phyloP scores from a whole-genome alignment of 2,329 filamentous ascomycete species.

The Stenocarpella maydis region DNA sequence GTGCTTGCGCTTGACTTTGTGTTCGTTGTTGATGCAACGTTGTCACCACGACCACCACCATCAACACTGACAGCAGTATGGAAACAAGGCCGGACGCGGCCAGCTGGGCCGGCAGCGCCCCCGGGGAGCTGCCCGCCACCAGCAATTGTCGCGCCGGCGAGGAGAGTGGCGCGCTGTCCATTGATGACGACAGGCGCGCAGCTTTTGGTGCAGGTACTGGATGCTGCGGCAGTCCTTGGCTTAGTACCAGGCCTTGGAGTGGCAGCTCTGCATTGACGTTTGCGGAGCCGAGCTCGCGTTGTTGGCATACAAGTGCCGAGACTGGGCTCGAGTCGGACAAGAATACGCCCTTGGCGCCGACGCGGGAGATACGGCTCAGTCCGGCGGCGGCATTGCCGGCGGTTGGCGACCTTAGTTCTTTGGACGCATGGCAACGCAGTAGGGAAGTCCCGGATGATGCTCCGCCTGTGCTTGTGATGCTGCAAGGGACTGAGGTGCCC shows the following conservation, averaged over 20 bases:
- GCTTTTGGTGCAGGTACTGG: constrained; percentile 16
- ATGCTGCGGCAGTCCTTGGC: constrained; percentile 27
- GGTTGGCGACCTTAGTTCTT: constrained; percentile 5
- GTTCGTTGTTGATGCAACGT: constrained; percentile 28
- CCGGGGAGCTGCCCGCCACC: background rate
- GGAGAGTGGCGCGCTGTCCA: background rate
- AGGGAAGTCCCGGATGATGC: background rate
- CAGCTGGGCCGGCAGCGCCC: constrained; percentile 25
- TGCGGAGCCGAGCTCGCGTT: constrained; percentile 3
- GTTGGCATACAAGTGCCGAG: background rate
- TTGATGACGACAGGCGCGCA: constrained; percentile 7
- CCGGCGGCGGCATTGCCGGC: background rate
- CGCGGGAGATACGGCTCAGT: background rate
- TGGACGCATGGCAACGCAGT: background rate
- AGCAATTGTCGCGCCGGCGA: constrained; percentile 33
- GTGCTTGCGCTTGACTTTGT: constrained; percentile 13
- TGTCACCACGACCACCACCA: constrained; percentile 32
- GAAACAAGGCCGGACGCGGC: constrained; percentile 34
- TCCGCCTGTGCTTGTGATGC: constrained; percentile 1
- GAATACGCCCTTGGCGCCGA: background rate
- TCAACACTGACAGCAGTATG: constrained; percentile 29
- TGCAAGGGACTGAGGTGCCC: background rate
- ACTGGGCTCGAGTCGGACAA: background rate
- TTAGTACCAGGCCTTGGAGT: constrained; percentile 18
- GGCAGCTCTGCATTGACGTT: constrained; percentile 17